Evolutionary conservation across 495 filamentous ascomycete genomes (phyloP), one percentile per base, ranked within the genome.

Genomic region (Lineolata rhizophorae): DNA sequence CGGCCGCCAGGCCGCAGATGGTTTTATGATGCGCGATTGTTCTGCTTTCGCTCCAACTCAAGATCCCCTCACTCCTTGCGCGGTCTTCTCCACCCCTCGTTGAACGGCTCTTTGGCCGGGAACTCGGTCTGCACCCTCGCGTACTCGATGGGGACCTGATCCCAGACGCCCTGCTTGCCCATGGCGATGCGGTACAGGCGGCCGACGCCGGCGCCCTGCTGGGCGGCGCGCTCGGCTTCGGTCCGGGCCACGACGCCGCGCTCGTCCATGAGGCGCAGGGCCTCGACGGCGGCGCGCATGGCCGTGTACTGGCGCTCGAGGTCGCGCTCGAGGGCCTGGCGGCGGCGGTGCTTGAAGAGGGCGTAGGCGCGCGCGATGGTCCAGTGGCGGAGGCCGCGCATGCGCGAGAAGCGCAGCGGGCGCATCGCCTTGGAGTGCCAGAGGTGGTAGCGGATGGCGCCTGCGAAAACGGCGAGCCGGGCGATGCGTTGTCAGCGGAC

Each of bases 331-430:
- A 69, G 61, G 27, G 50, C 51, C 21, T 59, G 57, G 30, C 70
- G 69, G 51, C 68, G 61, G 43, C 72, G 57, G 33, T 66, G 59
- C 42, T 67, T 67, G 55, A 69, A 70, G 27, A 91, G 52, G 37
- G 76, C 59, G 76, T 81, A 94, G 14, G 84, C 87, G 42, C 87
- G 82, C 58, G 95, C 84, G 60, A 99, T 95, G 32, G 87, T 93
- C 87, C 90, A 99, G 61, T 99, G 87, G 16, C 87, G 77, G 41
- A 95, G 73, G 57, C 68, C 65, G 34, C 87, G 76, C 57, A 75
- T 76, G 40, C 84, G 80, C 17, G 69, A 78, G 64, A 92, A 75
- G 38, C 78, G 69, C 40, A 94, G 65, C 2, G 84, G 82, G 2
- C 78, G 70, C 0, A 79, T 79, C 16, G 65, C 72, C 28, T 61